Evolutionary conservation across 352 stramenopile genomes (phyloP).

Genomic region (Globisporangium canariense): DNA sequence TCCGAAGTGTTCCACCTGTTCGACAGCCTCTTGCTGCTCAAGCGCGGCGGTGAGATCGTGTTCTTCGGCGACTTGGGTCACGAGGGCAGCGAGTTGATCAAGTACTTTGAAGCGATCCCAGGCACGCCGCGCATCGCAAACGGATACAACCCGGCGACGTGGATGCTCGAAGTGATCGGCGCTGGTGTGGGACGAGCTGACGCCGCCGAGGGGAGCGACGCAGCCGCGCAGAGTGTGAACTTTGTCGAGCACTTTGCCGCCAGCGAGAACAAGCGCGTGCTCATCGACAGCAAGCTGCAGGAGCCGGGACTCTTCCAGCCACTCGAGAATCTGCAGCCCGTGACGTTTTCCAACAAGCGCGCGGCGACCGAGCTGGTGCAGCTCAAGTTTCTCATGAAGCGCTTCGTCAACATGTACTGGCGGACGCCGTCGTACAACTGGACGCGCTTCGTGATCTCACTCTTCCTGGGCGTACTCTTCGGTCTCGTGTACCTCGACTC

Average conservation of each 20-base stretch:
- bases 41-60: slow-evolving; percentile 55
- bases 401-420: slow-evolving; percentile 65
- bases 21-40: slow-evolving; percentile 85
- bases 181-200: slow-evolving; percentile 14
- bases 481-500: slow-evolving; percentile 31
- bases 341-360: slow-evolving; percentile 31
- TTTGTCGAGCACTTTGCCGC: slow-evolving; percentile 7
- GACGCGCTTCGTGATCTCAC: slow-evolving; percentile 65
- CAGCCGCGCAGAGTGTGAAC: background rate
- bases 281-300: slow-evolving; percentile 6
- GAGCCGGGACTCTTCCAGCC: slow-evolving; percentile 4
- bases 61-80: slow-evolving; percentile 50
- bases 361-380: slow-evolving; percentile 34
- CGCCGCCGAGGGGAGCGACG: slow-evolving; percentile 4
- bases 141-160: slow-evolving; percentile 73
- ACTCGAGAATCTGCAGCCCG: slow-evolving; percentile 5
- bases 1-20: slow-evolving; percentile 90
- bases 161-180: slow-evolving; percentile 69
- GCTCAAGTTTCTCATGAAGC: slow-evolving; percentile 44
- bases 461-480: slow-evolving; percentile 80
- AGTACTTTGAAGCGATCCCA: slow-evolving; percentile 73
- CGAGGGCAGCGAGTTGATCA: slow-evolving; percentile 30
- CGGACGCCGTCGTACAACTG: slow-evolving; percentile 86
- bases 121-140: slow-evolving; percentile 43
- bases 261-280: slow-evolving; percentile 7